Evolutionary conservation across 192 early-diverging fungal species (phyloP).

Genomic region (Coemansia sp.): DNA sequence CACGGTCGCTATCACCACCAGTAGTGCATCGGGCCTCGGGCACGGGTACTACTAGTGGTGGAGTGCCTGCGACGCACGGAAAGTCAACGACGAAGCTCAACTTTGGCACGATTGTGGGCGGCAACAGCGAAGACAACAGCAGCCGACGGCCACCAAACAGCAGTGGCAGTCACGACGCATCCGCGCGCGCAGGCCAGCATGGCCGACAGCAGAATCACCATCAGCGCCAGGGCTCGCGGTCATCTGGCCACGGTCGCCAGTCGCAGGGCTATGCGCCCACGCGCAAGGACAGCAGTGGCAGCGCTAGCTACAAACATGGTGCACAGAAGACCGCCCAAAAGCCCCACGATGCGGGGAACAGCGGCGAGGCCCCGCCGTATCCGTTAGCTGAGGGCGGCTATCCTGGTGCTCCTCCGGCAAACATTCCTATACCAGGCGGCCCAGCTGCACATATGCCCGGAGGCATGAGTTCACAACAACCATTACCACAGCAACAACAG

Average conservation of each 20-base stretch:
- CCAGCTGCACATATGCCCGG: conserved; percentile 13
- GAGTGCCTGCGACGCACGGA: conserved; percentile 32
- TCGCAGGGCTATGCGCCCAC: conserved; percentile 28
- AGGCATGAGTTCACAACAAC: conserved; percentile 23
- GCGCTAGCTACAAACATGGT: conserved; percentile 28
- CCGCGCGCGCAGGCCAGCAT: conserved; percentile 18
- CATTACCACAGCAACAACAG: conserved; percentile 13
- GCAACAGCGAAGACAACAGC: conserved; percentile 14
- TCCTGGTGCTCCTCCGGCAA: conserved; percentile 10
- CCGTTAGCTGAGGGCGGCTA: conserved; percentile 12
- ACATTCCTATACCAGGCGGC: conserved; percentile 24
- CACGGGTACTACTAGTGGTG: conserved; percentile 45
- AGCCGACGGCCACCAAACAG: conserved; percentile 15
- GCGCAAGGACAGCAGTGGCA: conserved; percentile 26
- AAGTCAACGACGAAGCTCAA: conserved; percentile 45
- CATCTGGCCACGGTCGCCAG: conserved; percentile 44
- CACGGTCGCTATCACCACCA: conserved; percentile 37
- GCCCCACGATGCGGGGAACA: conserved; percentile 20
- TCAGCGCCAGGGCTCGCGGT: conserved; percentile 46
- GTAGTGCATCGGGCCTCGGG: conserved; percentile 12
- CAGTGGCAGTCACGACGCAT: conserved; percentile 12
- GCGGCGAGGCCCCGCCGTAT: conserved; percentile 9
- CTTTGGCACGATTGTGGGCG: conserved; percentile 50
- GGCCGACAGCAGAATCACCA: conserved; percentile 26
- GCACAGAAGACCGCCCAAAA: conserved; percentile 36